phyloP scores from a whole-genome alignment of 1,284 basidiomycete genomes.

The Boletus sp. region DNA sequence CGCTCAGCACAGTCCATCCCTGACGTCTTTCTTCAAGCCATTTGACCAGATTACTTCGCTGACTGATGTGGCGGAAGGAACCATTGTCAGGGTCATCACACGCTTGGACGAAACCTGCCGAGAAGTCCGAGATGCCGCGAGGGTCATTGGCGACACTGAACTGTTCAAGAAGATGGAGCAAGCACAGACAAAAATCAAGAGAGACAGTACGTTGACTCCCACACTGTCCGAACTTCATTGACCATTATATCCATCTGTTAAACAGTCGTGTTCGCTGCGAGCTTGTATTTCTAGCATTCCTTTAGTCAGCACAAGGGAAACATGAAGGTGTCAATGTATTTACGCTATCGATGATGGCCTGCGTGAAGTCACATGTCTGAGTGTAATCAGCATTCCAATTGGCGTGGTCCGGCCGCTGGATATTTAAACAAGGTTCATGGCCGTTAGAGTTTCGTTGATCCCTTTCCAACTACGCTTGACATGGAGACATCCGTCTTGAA shows the following conservation, averaged over 20 bases:
- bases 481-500: constrained; percentile 19
- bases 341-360: neutral
- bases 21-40: constrained; percentile 56
- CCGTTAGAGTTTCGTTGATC: constrained; percentile 5
- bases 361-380: constrained; percentile 17
- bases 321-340: neutral
- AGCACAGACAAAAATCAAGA: constrained; percentile 89
- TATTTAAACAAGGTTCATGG: constrained; percentile 14
- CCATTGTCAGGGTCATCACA: constrained; percentile 96
- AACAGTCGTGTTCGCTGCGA: constrained; percentile 83
- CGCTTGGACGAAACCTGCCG: constrained; percentile 96
- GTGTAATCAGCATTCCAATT: constrained; percentile 30
- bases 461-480: constrained; percentile 6
- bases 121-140: constrained; percentile 95
- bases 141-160: constrained; percentile 96
- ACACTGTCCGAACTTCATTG: constrained; percentile 11
- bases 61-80: constrained; percentile 97
- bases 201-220: constrained; percentile 75
- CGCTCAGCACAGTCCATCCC: neutral
- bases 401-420: constrained; percentile 5
- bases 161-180: constrained; percentile 99
- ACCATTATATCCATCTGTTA: constrained; percentile 5
- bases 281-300: constrained; percentile 74
- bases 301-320: constrained; percentile 6
- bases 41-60: constrained; percentile 93